A percentile compares a stretch with the other conserved stretches of the same genome.
Conservation (phyloP, 2,329 filamentous ascomycete genomes). For the Geoglossum cookeanum region DNA sequence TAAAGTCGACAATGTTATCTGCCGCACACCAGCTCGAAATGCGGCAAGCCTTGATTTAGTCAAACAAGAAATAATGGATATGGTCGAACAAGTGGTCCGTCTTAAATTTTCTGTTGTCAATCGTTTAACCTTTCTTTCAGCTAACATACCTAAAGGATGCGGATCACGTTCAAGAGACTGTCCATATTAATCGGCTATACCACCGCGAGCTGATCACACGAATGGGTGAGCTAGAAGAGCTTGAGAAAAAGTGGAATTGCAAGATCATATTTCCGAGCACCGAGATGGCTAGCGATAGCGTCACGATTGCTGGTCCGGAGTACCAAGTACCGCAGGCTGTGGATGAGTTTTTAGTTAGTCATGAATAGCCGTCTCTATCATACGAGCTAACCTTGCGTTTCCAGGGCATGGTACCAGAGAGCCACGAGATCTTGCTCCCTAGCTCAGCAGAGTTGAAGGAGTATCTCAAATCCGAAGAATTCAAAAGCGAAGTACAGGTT, state of each 20-base stretch:
- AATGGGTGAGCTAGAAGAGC: conserved; percentile 72
- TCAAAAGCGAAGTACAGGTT: conserved; percentile 56
- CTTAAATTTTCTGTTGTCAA: conserved; percentile 3
- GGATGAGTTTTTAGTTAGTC: conserved; percentile 66
- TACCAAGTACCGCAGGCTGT: conserved; percentile 96
- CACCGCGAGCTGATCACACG: conserved; percentile 85
- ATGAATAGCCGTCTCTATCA: neutral
- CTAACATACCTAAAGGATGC: conserved; percentile 43
- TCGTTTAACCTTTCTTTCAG: neutral
- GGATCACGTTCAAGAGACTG: conserved; percentile 86
- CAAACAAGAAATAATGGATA: conserved; percentile 97
- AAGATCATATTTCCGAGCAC: conserved; percentile 97
- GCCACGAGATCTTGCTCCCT: conserved; percentile 74
- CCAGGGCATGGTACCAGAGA: conserved; percentile 90
- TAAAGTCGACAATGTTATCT: conserved; percentile 98
- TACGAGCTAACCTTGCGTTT: conserved; percentile 15
- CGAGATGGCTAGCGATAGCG: conserved; percentile 88
- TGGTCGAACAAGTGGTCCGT: conserved; percentile 84
- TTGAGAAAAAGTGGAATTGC: conserved; percentile 99
- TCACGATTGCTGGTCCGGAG: conserved; percentile 88
- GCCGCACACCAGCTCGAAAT: conserved; percentile 88
- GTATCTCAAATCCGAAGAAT: conserved; percentile 66
- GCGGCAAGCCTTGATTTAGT: conserved; percentile 92
- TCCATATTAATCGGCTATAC: conserved; percentile 85
- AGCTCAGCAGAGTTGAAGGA: conserved; percentile 57